phyloP scores from a whole-genome alignment of 352 stramenopile genomes.

The Phytophthora ohioensis region DNA sequence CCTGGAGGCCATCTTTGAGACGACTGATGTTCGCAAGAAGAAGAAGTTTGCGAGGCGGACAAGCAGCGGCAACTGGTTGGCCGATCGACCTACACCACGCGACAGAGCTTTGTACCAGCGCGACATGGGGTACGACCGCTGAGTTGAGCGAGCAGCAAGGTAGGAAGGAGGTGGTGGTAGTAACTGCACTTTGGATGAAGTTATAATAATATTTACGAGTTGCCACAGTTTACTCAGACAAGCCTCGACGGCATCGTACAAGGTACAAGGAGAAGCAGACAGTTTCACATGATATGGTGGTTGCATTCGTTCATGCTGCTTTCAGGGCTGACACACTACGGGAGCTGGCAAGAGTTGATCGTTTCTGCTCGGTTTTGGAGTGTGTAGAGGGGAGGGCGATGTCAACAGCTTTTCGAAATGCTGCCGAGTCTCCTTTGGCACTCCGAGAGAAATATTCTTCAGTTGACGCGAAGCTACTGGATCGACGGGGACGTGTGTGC shows the following conservation, averaged over 20 bases:
- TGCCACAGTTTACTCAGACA: conserved; percentile 36
- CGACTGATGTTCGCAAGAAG: conserved; percentile 76
- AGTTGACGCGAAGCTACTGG: conserved; percentile 51
- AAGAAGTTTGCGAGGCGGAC: conserved; percentile 81
- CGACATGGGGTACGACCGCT: conserved; percentile 84
- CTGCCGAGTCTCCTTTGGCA: conserved; percentile 15
- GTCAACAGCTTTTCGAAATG: conserved; percentile 22
- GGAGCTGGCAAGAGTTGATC: conserved; percentile 7
- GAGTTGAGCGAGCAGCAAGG: conserved; percentile 18
- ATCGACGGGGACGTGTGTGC: conserved; percentile 31
- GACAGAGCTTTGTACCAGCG: conserved; percentile 85
- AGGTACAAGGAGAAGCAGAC: conserved; percentile 23
- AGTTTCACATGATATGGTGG: not conserved
- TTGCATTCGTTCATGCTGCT: conserved; percentile 33
- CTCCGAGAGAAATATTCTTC: conserved; percentile 47
- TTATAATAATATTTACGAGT: conserved; percentile 57
- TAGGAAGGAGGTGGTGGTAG: conserved; percentile 19
- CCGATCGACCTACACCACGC: conserved; percentile 75
- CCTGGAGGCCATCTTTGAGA: conserved; percentile 86
- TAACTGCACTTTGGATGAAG: conserved; percentile 34
- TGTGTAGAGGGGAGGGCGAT: conserved; percentile 4
- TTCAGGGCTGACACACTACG: conserved; percentile 29
- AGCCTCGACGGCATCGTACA: conserved; percentile 6
- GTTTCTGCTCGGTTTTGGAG: conserved; percentile 23
- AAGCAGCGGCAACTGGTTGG: conserved; percentile 89